Evolutionary conservation across 2,329 filamentous ascomycete species (phyloP), one percentile per base, ranked within the genome.

Genomic region (Paracoccidioides brasiliensis): DNA sequence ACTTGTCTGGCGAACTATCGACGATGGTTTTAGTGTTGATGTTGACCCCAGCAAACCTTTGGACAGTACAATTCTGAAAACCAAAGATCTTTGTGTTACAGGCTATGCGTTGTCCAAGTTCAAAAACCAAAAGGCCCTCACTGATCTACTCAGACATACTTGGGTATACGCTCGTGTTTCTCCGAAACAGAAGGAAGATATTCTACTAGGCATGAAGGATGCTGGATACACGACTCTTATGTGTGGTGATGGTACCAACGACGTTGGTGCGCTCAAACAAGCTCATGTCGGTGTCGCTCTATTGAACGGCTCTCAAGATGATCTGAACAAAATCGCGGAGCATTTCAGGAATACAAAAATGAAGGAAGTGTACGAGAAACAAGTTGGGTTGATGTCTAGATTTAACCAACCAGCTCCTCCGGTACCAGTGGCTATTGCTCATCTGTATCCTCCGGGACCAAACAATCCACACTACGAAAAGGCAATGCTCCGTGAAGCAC

Each of bases 141-240:
- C 80, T 54, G 81, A 88, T 55, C 78, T 98, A 52, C 79, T 97
- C 37, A 85, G 90, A 52, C 81, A 97, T 71, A 84, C 90, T 12
- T 98, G 93, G 93, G 93, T 98, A 4, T 98, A 98, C 68, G 93
- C 93, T 62, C 89, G 93, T 66, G 93, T 98, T 8, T 98, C 93
- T 1, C 93, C 93, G 7, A 96, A 95, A 78, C 93, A 98, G 67
- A 98, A 98, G 76, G 93, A 98, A 71, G 90, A 97, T 55, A 97
- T 98, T 66, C 79, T 98, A n/a, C 81, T 95, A 28, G 93, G 93
- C 41, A 81, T 97, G 59, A 96, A 95, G 75, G 90, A 95, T 65
- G 87, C 89, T 74, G 93, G 93, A 52, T 98, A 98, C 76, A 96
- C 93, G 58, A 98, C 93, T 35, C 80, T 98, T 59, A 98, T 98